Conservation (phyloP, 805 yeast genomes). For the Lachancea nothofagi region DNA sequence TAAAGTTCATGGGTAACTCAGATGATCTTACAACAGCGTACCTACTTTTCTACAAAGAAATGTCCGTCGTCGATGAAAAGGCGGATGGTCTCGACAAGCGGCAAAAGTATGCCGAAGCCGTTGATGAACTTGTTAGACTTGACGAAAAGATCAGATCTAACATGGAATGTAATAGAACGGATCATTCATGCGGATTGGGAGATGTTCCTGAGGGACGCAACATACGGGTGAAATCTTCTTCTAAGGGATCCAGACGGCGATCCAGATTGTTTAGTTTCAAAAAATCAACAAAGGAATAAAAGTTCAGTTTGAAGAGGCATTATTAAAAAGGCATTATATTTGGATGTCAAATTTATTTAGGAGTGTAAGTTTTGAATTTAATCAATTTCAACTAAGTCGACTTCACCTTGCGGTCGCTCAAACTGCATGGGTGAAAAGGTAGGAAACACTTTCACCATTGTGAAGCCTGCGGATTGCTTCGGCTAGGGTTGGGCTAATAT, state of each 20-base stretch:
- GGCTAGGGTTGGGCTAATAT: conserved; percentile 68
- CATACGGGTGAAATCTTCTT: conserved; percentile 8
- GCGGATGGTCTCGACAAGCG: background rate
- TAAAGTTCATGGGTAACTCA: conserved; percentile 81
- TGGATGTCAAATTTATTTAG: background rate
- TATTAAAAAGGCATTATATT: background rate
- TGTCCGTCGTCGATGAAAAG: conserved; percentile 19
- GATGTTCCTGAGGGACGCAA: conserved; percentile 14
- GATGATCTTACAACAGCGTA: conserved; percentile 90
- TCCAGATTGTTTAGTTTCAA: conserved; percentile 27
- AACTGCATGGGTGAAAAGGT: conserved; percentile 70
- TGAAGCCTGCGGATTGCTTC: conserved; percentile 82
- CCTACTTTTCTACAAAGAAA: conserved; percentile 71
- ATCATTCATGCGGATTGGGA: conserved; percentile 10
- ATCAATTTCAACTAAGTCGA: background rate
- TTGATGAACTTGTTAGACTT: conserved; percentile 20
- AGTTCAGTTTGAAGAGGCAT: background rate
- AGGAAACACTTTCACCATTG: conserved; percentile 81
- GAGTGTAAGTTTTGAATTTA: conserved; percentile 2
- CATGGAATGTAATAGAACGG: conserved; percentile 4
- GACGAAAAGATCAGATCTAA: conserved; percentile 21
- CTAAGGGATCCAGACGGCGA: conserved; percentile 18
- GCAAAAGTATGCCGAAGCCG: conserved; percentile 17
- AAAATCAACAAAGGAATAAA: conserved; percentile 10
- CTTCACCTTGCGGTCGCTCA: conserved; percentile 8